phyloP scores from a whole-genome alignment of 108 stramenopile species.

The Skeletonema costatum region DNA sequence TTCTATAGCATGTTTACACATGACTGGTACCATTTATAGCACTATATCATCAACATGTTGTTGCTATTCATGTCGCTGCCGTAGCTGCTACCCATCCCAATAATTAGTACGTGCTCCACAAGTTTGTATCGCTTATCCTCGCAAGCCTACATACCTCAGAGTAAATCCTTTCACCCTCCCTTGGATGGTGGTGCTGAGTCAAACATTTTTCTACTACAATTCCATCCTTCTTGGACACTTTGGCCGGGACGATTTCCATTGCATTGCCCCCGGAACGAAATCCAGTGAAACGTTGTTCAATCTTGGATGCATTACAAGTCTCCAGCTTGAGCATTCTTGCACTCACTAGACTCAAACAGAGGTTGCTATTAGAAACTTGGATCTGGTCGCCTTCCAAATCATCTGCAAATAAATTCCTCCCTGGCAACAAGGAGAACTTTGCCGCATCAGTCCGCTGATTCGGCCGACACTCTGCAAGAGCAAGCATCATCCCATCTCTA shows the following conservation, averaged over 20 bases:
- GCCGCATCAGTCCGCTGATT: background rate
- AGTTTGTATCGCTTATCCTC: conserved; percentile 7
- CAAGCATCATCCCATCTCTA: background rate
- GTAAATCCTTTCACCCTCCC: conserved; percentile 8
- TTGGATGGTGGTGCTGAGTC: conserved; percentile 31
- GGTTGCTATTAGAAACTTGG: background rate
- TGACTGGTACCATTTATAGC: too few relatives aligned
- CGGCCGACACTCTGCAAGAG: background rate
- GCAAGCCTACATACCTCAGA: conserved; percentile 10
- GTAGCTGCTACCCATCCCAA: background rate
- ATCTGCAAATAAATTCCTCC: too few relatives aligned
- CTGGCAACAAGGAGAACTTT: background rate
- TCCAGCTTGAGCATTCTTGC: conserved; percentile 6
- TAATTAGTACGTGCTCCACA: conserved; percentile 10
- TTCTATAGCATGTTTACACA: too few relatives aligned
- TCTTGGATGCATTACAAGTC: conserved; percentile 2
- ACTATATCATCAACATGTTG: too few relatives aligned
- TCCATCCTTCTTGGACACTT: background rate
- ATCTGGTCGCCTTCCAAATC: background rate
- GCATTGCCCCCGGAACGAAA: conserved; percentile 1
- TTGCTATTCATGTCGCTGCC: too few relatives aligned
- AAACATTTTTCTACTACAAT: conserved; percentile 10
- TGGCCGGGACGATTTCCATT: conserved; percentile 7
- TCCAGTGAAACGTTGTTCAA: conserved; percentile 1
- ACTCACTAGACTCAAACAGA: conserved; percentile 10